Evolutionary conservation across 2,329 filamentous ascomycete species (phyloP), one percentile per base, ranked within the genome.

Genomic region (Amylocarpus encephaloides): DNA sequence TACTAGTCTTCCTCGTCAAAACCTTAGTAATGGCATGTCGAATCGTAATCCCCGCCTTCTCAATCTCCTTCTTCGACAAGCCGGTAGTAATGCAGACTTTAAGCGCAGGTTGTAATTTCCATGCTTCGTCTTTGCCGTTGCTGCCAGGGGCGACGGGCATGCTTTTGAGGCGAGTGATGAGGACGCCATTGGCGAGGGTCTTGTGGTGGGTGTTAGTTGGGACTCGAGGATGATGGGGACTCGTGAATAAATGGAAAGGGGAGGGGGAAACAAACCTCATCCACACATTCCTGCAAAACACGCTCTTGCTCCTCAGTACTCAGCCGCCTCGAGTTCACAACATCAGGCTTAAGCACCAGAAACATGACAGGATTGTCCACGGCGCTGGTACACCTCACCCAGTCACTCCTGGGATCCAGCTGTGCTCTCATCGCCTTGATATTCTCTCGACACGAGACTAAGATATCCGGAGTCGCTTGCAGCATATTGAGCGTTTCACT

Each of bases 1-100:
- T 71, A 63, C 73, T 80, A 26, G 73, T 69, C 67, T 82, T 83
- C 54, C 79, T 74, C 16, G 78, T 81, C 77, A 98, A 82, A 54
- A 97, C 82, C 72, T 95, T 96, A 46, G 91, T 95, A 59, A 97
- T 88, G 12, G 93, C 92, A 70, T 96, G 91, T 53, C 92, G 78
- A 59, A 98, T 91, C 9, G 80, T 83, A 6, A 85, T 82, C 12
- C 91, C 93, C 0, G 93, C 89, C 74, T 94, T 95, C 72, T 98
- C 94, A 48, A 91, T 86, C 68, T 98, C 93, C 73, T 95, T 96
- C 74, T 87, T 94, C 19, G 87, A 86, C 55, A 98, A 73, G 1
- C 87, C 93, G 5, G 81, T 87, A 0, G 91, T 95, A 48, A 96
- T 76, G 65, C 92, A 97, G 11, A 97, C 80, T 71, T 97, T 96